Base-by-base conservation (phyloP, 1,284 basidiomycete species). In the Cryptococcus deneoformans region DNA sequence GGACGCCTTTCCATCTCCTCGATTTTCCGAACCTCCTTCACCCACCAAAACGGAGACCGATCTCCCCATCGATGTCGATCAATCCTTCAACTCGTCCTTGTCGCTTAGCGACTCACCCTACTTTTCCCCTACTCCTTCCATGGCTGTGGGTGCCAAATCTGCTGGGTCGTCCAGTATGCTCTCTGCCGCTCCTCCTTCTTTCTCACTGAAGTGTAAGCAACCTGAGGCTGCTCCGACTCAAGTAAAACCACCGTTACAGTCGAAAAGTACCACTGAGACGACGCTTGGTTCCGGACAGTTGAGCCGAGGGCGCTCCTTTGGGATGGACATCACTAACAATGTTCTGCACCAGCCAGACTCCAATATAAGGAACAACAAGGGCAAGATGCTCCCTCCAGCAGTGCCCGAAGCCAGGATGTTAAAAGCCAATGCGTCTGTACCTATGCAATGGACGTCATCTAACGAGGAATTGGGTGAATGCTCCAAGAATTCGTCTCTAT, bases 11-110 rank as follows among this genome's bases (percentile, higher is more conserved):
- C 63, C 67, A 6, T 61, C 62, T 20, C 59, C 60, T 52, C 62
- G 65, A 2, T 71, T 71, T 50, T 59, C 62, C 47, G 74, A 73
- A 2, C 70, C 72, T 0, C 65, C 71, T 0, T 76, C 75, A 12
- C 75, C 75, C 0, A 74, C 73, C 5, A 57, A 61, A 36, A 76
- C 75, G 36, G 75, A 75, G 40, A 34, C 7, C 34, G 75, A 76
- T 49, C 60, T 77, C 7, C 73, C 75, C 6, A 65, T 68, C 46
- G 76, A 77, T 29, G 74, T 78, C 39, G 76, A 78, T 58, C 70
- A 71, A 55, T 77, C 75, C 4, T 78, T 78, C 71, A 77, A 74
- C 65, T 74, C 75, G 44, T 75, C 74, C 54, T 70, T 78, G 69
- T 73, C 71, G 11, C 63, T 78, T 46, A 58, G 60, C 43, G 66